phyloP scores from a whole-genome alignment of 345 rosid species.

The Combretum micranthum region DNA sequence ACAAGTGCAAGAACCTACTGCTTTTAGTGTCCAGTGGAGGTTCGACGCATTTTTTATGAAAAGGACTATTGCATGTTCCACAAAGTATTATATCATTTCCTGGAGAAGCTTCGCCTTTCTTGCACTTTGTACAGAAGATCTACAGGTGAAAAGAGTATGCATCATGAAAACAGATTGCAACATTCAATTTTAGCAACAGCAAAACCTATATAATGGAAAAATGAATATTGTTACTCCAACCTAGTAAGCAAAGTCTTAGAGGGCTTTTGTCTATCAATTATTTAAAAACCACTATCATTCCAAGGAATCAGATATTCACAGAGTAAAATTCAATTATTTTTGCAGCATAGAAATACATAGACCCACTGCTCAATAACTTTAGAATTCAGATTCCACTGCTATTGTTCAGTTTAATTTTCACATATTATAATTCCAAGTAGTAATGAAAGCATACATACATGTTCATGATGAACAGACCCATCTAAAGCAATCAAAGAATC shows the following conservation, averaged over 20 bases:
- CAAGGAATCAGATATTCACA: too few species aligned
- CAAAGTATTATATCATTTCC: constrained; percentile 94
- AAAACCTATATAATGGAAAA: neutral
- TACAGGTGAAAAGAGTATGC: constrained; percentile 19
- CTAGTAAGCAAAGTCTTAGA: too few species aligned
- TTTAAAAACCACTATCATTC: too few species aligned
- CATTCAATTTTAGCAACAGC: neutral
- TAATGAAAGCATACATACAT: constrained; percentile 35
- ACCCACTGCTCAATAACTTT: too few species aligned
- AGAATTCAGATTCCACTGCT: too few species aligned
- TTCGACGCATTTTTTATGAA: constrained; percentile 90
- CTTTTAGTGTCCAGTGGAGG: constrained; percentile 85
- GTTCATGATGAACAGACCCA: constrained; percentile 94
- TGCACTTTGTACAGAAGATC: constrained; percentile 96
- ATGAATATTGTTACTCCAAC: too few species aligned
- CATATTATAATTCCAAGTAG: neutral
- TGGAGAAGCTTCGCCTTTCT: constrained; percentile 67
- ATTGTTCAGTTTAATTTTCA: neutral
- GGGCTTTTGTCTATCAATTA: too few species aligned
- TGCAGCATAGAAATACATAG: too few species aligned
- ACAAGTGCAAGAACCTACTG: constrained; percentile 43
- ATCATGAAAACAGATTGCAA: neutral
- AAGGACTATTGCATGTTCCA: constrained; percentile 89
- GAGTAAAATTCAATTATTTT: too few species aligned
- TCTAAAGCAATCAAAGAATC: constrained; percentile 82